Base-by-base conservation (phyloP, 192 early-diverging fungal species). In the Coemansia sp. region DNA sequence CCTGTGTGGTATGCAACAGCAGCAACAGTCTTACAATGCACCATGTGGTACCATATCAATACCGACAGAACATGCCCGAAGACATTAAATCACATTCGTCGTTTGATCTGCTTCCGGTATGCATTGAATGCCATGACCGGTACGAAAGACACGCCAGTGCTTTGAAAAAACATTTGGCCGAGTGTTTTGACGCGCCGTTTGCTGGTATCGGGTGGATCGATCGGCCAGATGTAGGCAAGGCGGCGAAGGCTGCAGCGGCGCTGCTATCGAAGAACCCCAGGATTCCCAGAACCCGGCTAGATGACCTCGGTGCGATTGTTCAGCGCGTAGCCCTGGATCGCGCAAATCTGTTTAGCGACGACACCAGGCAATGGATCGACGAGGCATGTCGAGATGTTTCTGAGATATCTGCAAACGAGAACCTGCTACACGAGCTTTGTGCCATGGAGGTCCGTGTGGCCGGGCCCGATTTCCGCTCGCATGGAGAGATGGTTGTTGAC, bases 41-140 rank as follows among this genome's bases (percentile, higher is more conserved):
- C 64, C 80, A 82, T 18, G 56, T 82, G 1, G 75, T 82, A 42
- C 80, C 80, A 4, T 49, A 68, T 48, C 74, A 77, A 49, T 82
- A 82, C 55, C 71, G 80, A 11, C 71, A 73, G 31, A 56, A 63
- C 36, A 77, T 82, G 75, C 33, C 58, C 18, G 72, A 73, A 11
- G 29, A 31, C 3, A 58, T 74, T 65, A 82, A 82, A 28, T 77
- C 80, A 29, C 80, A 61, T 0, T 77, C 80, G 29, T 76, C 75
- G 17, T 69, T 71, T 45, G 80, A 82, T n/a, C 68, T 82, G 10
- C 65, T 82, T 42, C 80, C 80, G 3, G 20, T 73, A 0, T 82
- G 80, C 48, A 64, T 61, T 1, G 17, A 0, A 1, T 82, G 80
- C 68, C 80, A 82, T 31, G 80, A 82, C 55, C 17, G 20, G 50